These are phyloP conservation scores for Eimeria praecox DNA, from an alignment of 169 alveolate species.

Conservation along the genomic window DNA sequence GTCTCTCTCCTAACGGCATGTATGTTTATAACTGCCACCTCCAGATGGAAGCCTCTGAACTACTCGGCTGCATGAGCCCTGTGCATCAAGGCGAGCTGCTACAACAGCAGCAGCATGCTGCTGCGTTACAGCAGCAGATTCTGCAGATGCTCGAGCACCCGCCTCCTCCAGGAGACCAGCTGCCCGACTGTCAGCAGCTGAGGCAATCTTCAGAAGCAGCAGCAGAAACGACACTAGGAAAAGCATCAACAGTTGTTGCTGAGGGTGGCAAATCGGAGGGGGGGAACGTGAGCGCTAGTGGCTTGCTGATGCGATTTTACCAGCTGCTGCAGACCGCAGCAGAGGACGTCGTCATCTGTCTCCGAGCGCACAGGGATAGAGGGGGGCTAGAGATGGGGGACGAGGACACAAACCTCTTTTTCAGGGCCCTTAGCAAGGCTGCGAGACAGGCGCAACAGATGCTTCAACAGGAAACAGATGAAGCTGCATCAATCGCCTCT, in stretches of 20 bases:
- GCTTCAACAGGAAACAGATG: conserved; percentile 38
- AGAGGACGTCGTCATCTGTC: conserved; percentile 52
- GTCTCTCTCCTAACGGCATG: conserved; percentile 62
- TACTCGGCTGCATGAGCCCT: conserved; percentile 78
- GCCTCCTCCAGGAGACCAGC: conserved; percentile 33
- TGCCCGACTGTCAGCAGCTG: conserved; percentile 28
- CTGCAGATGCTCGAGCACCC: conserved; percentile 48
- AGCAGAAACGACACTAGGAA: neutral
- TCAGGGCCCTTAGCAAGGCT: conserved; percentile 49
- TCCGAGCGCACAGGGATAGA: conserved; percentile 14
- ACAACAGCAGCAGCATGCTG: conserved; percentile 68
- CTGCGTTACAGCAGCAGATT: conserved; percentile 13
- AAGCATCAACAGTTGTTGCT: conserved; percentile 17
- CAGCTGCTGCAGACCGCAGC: conserved; percentile 58
- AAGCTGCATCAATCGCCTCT: neutral
- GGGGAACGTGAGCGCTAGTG: neutral
- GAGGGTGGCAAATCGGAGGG: neutral
- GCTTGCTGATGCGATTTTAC: conserved; percentile 38
- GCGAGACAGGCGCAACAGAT: conserved; percentile 4
- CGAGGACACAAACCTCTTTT: conserved; percentile 38
- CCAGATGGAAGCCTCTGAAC: conserved; percentile 81
- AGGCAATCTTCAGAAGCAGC: conserved; percentile 28
- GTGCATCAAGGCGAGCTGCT: conserved; percentile 71
- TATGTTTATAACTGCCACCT: conserved; percentile 70
- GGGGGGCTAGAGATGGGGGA: neutral